phyloP scores from a whole-genome alignment of 345 rosid species.

The Odontarrhena argentea region DNA sequence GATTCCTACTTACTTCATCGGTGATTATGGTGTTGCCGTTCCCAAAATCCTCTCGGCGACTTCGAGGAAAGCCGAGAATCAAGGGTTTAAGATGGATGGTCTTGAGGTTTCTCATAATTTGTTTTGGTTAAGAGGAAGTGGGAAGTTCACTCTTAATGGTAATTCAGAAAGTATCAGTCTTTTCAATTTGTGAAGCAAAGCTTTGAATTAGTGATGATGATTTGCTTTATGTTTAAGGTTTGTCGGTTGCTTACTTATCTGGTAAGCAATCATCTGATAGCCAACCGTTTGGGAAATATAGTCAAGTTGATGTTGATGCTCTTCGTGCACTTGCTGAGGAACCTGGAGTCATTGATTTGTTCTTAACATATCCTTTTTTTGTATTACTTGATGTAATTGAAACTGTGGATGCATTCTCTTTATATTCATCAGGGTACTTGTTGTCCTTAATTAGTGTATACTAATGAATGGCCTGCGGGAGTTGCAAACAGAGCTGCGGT shows the following conservation, averaged over 20 bases:
- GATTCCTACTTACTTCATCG: slow-evolving; percentile 80
- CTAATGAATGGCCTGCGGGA: slow-evolving; percentile 96
- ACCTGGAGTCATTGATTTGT: slow-evolving; percentile 74
- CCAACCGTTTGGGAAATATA: slow-evolving; percentile 72
- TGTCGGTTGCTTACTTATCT: slow-evolving; percentile 78
- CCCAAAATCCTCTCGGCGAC: slow-evolving; percentile 58
- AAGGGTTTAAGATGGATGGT: slow-evolving; percentile 89
- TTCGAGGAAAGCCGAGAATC: slow-evolving; percentile 55
- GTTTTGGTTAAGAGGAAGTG: slow-evolving; percentile 90
- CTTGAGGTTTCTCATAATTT: slow-evolving; percentile 61
- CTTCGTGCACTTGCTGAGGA: slow-evolving; percentile 94
- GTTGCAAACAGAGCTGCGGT: slow-evolving; percentile 57
- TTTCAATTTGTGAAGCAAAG: not conserved
- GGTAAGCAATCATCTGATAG: slow-evolving; percentile 62
- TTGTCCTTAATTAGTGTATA: slow-evolving; percentile 55
- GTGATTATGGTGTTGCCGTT: slow-evolving; percentile 79
- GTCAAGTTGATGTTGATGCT: slow-evolving; percentile 83
- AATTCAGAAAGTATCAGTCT: not conserved
- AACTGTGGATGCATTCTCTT: too few species aligned
- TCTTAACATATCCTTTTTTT: slow-evolving; percentile 96
- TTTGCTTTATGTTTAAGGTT: slow-evolving; percentile 52
- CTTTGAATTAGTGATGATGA: slow-evolving; percentile 30
- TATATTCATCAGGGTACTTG: slow-evolving; percentile 1
- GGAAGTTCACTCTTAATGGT: slow-evolving; percentile 80
- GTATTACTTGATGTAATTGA: too few species aligned